Evolutionary conservation across 306 rosid species (phyloP).

Genomic region (Vicia villosa): DNA sequence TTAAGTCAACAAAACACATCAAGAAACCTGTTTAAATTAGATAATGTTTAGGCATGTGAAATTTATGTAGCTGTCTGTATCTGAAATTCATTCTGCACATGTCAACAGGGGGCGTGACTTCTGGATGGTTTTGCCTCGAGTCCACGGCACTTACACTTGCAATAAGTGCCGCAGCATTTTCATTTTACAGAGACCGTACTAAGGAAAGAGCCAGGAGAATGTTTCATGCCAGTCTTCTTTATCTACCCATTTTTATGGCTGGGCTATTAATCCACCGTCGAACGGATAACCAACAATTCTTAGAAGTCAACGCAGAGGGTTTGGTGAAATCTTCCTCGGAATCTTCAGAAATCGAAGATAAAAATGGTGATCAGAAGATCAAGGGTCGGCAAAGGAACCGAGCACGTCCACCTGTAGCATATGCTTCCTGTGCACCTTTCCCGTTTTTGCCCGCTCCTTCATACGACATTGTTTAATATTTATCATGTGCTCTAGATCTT

Average conservation of each 20-base stretch:
- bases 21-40: not conserved
- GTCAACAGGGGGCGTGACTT: slow-evolving; percentile 84
- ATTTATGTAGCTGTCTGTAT: too few relatives aligned
- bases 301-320: slow-evolving; percentile 40
- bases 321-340: slow-evolving; percentile 40
- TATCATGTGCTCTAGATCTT: slow-evolving; percentile 11
- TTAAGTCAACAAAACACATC: not conserved
- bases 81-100: too few relatives aligned
- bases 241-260: slow-evolving; percentile 91
- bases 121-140: slow-evolving; percentile 90
- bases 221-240: slow-evolving; percentile 92
- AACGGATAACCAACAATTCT: slow-evolving; percentile 46
- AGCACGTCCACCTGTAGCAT: slow-evolving; percentile 74
- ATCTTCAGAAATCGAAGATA: slow-evolving; percentile 34
- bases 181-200: slow-evolving; percentile 75
- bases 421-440: slow-evolving; percentile 84
- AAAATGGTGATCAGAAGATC: slow-evolving; percentile 31
- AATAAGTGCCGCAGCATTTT: slow-evolving; percentile 73
- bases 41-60: too few relatives aligned
- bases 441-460: slow-evolving; percentile 91
- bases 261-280: slow-evolving; percentile 87
- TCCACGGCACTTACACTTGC: slow-evolving; percentile 85
- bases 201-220: slow-evolving; percentile 78
- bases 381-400: slow-evolving; percentile 31
- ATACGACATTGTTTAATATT: slow-evolving; percentile 46